phyloP scores from a whole-genome alignment of 345 rosid species.

The Garcia nutans region DNA sequence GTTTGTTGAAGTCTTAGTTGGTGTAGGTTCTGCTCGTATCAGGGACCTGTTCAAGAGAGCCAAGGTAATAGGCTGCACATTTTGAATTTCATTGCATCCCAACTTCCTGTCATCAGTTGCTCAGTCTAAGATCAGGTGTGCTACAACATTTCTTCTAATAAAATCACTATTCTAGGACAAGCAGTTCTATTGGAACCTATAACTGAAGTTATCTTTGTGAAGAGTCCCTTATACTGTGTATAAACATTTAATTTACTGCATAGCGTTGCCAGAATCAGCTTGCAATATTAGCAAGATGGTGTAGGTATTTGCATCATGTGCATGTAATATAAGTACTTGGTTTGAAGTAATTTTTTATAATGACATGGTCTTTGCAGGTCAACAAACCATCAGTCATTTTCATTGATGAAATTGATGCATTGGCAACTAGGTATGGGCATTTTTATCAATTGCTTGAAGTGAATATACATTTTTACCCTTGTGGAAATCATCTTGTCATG shows the following conservation, averaged over 20 bases:
- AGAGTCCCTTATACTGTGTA: neutral
- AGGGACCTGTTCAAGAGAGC: slow-evolving; percentile 97
- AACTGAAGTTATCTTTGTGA: neutral
- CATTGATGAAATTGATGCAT: slow-evolving; percentile 93
- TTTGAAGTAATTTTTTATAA: slow-evolving; percentile 17
- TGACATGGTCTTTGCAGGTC: slow-evolving; percentile 59
- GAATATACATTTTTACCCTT: neutral
- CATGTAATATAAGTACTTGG: neutral
- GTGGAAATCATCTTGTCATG: neutral
- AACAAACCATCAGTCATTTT: slow-evolving; percentile 94
- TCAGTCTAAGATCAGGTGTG: neutral
- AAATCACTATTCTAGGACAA: neutral
- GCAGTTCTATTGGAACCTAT: neutral
- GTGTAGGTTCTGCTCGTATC: slow-evolving; percentile 96
- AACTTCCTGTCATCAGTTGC: slow-evolving; percentile 7
- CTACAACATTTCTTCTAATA: neutral
- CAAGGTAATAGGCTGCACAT: slow-evolving; percentile 50
- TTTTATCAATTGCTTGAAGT: slow-evolving; percentile 8
- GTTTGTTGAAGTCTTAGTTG: slow-evolving; percentile 93
- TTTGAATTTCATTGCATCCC: neutral
- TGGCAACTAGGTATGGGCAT: slow-evolving; percentile 72
- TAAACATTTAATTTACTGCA: neutral
- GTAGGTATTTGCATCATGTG: neutral
- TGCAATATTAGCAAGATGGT: slow-evolving; percentile 2
- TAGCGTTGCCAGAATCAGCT: neutral